phyloP scores from a whole-genome alignment of 768 basidiomycete species.

The Naganishia onofrii region DNA sequence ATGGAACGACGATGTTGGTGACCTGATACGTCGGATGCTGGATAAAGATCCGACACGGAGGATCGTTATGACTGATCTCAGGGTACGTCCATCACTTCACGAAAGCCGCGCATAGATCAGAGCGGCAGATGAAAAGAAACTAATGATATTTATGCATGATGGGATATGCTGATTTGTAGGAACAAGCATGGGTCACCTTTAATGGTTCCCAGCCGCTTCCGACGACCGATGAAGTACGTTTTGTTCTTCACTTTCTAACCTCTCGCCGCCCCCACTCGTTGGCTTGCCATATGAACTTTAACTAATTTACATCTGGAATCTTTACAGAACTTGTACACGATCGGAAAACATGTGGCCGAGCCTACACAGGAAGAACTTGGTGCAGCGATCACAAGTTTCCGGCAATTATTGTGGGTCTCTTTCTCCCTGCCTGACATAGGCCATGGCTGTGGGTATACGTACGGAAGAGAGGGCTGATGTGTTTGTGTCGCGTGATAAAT shows the following conservation, averaged over 20 bases:
- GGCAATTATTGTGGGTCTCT: constrained; percentile 48
- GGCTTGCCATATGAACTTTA: not conserved
- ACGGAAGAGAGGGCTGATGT: no score
- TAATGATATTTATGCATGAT: no score
- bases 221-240: constrained; percentile 38
- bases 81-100: constrained; percentile 37
- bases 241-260: no score
- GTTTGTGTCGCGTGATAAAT: not conserved
- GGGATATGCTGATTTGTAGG: constrained; percentile 26
- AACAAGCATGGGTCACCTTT: constrained; percentile 48
- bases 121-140: no score
- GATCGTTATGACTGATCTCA: constrained; percentile 41
- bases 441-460: no score
- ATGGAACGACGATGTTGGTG: constrained; percentile 44
- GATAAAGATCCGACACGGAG: constrained; percentile 43
- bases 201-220: constrained; percentile 46
- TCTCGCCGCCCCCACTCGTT: no score
- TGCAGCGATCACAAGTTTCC: constrained; percentile 43
- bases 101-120: no score
- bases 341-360: constrained; percentile 49
- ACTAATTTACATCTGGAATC: not conserved
- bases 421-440: no score
- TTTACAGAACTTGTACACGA: constrained; percentile 39
- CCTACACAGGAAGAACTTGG: constrained; percentile 50
- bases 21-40: constrained; percentile 44